These are phyloP conservation scores for Pseudogymnoascus sp. DNA, from an alignment of 2,329 filamentous ascomycete genomes.

Conservation along the genomic window DNA sequence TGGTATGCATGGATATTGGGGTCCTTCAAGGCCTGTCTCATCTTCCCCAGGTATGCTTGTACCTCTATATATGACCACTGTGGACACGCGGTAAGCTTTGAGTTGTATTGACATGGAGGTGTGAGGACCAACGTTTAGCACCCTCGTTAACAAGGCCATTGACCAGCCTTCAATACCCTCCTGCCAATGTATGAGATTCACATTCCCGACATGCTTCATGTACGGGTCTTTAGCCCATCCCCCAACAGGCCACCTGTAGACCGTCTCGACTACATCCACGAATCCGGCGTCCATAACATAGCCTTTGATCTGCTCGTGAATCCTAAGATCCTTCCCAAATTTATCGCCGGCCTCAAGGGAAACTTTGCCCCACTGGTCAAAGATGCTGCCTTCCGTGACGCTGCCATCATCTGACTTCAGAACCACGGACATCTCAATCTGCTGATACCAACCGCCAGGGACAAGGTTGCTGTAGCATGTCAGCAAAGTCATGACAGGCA, in stretches of 20 bases:
- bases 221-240: constrained; percentile 27
- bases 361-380: constrained; percentile 35
- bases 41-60: constrained; percentile 13
- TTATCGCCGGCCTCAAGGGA: constrained; percentile 32
- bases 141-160: constrained; percentile 20
- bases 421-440: constrained; percentile 23
- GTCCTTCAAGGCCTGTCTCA: constrained; percentile 15
- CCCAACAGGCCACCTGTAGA: constrained; percentile 25
- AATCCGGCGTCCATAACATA: constrained; percentile 24
- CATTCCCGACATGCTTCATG: constrained; percentile 22
- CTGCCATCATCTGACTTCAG: constrained; percentile 38
- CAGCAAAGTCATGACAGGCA: constrained; percentile 9
- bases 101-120: neutral
- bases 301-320: constrained; percentile 18
- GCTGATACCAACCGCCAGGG: constrained; percentile 31
- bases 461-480: constrained; percentile 27
- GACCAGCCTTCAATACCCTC: constrained; percentile 22
- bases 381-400: constrained; percentile 30
- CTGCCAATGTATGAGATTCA: constrained; percentile 20
- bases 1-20: constrained; percentile 17
- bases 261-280: constrained; percentile 24
- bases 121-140: constrained; percentile 16
- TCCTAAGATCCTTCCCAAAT: constrained; percentile 31
- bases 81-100: neutral
- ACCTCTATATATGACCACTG: constrained; percentile 15